Evolutionary conservation across 805 yeast genomes (phyloP), one percentile per base, ranked within the genome.

Genomic region (Monosporozyma unispora): DNA sequence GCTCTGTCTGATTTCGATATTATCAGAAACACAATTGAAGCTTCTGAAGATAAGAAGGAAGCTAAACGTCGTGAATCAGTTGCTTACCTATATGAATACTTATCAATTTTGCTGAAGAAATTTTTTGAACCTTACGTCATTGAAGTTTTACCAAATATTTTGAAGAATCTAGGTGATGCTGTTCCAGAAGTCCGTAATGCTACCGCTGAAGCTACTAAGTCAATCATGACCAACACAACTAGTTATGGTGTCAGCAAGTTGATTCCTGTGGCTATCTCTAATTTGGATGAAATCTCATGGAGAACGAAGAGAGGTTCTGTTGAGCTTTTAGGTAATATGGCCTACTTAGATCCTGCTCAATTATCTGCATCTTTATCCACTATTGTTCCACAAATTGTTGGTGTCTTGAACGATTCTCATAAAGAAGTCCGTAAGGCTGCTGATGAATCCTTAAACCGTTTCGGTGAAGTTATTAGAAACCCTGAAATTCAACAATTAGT

Each of bases 361-460:
- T 74, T 93, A 56, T 88, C 97, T 1, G 78, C 90, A 0, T 88
- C 96, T 0, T 73, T 93, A 57, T 85, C 96, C 0, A 80, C 81
- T 0, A 91, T 93, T 70, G 87, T 93, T 52, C 99, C 99, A 1
- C 96, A 91, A 63, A 89, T 93, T 69, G 99, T 91, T 50, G 90
- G 93, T 54, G 96, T 90, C 23, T 73, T 93, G 62, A 89, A 86
- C 61, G 99, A 93, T 61, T 80, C 97, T 0, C 99, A 93, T 68
- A 91, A 91, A 62, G 99, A 93, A 63, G 99, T 93, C 19, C 78
- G 99, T 53, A 87, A 86, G 56, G 95, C 99, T 1, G 99, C 97
- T 1, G 96, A 87, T 63, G 81, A 78, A 57, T 78, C 96, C 1
- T 74, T 93, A 68, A 85, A 87, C 62, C 76, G 89, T 60, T 93